phyloP scores from a whole-genome alignment of 192 early-diverging fungal genomes.

The Linnemannia exigua region DNA sequence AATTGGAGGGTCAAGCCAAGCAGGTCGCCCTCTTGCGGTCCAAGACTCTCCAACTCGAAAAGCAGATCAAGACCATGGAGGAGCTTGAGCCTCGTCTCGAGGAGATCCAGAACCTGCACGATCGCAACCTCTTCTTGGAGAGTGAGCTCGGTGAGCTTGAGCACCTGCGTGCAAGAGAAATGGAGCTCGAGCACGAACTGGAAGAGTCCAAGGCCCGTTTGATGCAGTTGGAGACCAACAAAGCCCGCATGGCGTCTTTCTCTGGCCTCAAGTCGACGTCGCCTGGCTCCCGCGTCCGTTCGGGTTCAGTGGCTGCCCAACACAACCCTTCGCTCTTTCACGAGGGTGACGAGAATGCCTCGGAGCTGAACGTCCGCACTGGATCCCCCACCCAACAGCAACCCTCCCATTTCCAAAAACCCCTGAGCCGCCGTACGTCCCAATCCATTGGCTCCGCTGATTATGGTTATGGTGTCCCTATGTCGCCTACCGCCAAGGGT shows the following conservation, averaged over 20 bases:
- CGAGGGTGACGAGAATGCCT: constrained; percentile 17
- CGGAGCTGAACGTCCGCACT: constrained; percentile 11
- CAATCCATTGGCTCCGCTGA: constrained; percentile 21
- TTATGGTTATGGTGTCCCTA: not conserved
- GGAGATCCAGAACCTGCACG: constrained; percentile 41
- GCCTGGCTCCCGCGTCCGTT: constrained; percentile 22
- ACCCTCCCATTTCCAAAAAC: not conserved
- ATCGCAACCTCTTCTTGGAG: constrained; percentile 50
- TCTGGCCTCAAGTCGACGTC: constrained; percentile 23
- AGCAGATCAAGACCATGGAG: constrained; percentile 57
- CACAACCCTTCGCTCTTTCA: constrained; percentile 21
- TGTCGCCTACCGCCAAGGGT: constrained; percentile 16
- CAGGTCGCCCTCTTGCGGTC: constrained; percentile 41
- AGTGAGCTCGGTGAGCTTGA: constrained; percentile 46
- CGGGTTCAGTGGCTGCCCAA: constrained; percentile 41
- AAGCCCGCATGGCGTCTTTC: constrained; percentile 37
- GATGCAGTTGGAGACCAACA: constrained; percentile 37
- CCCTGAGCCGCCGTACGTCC: constrained; percentile 17
- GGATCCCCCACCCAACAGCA: constrained; percentile 14
- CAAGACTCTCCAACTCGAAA: constrained; percentile 44
- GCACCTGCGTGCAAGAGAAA: constrained; percentile 47
- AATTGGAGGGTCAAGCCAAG: constrained; percentile 49
- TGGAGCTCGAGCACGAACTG: constrained; percentile 42
- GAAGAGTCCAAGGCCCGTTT: constrained; percentile 36
- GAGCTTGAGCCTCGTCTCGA: constrained; percentile 41